Conservation (phyloP, 2,329 filamentous ascomycete species). For the Clonostachys rhizophaga region DNA sequence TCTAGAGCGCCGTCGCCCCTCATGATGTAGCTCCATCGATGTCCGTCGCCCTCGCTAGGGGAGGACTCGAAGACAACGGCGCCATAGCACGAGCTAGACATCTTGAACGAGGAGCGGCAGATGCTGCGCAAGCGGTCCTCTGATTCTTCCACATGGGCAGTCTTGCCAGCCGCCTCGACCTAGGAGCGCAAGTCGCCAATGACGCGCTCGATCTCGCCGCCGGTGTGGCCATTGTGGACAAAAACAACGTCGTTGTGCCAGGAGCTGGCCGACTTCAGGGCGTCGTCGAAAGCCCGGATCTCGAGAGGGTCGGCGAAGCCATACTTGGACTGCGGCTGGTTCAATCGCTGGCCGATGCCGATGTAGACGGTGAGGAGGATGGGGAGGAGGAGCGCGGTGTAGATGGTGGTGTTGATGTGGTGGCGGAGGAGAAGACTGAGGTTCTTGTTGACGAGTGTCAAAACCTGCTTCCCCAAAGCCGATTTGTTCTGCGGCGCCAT, state of each 20-base stretch:
- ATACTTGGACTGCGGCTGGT: conserved; percentile 66
- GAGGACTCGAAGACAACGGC: conserved; percentile 69
- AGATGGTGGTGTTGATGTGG: conserved; percentile 42
- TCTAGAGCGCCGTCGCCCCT: conserved; percentile 57
- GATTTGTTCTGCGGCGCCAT: not conserved
- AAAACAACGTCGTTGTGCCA: conserved; percentile 64
- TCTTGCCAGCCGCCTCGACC: conserved; percentile 14
- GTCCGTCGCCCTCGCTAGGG: conserved; percentile 48
- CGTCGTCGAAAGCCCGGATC: conserved; percentile 60
- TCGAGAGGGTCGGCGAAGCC: conserved; percentile 61
- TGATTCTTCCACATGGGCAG: conserved; percentile 11
- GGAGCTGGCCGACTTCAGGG: conserved; percentile 49
- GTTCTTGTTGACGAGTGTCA: conserved; percentile 53
- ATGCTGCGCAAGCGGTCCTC: conserved; percentile 24
- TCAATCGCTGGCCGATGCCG: conserved; percentile 70
- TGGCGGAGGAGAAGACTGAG: conserved; percentile 49
- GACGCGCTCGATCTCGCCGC: conserved; percentile 65
- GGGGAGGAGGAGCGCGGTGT: conserved; percentile 52
- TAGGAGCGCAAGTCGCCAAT: conserved; percentile 40
- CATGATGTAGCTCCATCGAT: conserved; percentile 69
- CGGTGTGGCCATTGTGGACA: conserved; percentile 72
- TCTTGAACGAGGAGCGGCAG: conserved; percentile 56
- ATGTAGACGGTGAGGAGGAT: conserved; percentile 51
- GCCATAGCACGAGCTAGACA: conserved; percentile 67
- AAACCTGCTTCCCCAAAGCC: conserved; percentile 43